Evolutionary conservation across 192 early-diverging fungal species (phyloP).

Genomic region (Backusella circina): DNA sequence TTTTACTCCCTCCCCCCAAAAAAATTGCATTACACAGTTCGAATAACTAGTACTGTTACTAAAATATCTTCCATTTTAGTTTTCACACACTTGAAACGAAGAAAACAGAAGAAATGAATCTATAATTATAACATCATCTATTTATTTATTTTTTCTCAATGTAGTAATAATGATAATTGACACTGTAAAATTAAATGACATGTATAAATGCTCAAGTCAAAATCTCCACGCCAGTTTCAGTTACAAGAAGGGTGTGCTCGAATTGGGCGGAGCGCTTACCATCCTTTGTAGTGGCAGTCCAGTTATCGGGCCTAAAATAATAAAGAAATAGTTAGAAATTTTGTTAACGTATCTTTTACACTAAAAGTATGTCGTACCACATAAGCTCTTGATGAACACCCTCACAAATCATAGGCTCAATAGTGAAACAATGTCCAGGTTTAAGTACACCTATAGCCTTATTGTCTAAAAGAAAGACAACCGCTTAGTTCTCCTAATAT

Average conservation of each 20-base stretch:
- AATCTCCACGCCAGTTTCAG: constrained; percentile 88
- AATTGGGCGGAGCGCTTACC: constrained; percentile 97
- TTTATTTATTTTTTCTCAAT: not conserved
- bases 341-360: not conserved
- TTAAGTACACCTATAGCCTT: constrained; percentile 96
- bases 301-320: constrained; percentile 60
- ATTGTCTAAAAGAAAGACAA: constrained; percentile 51
- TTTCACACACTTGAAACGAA: not conserved
- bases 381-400: constrained; percentile 68
- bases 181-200: not conserved
- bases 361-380: constrained; percentile 36
- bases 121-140: not conserved
- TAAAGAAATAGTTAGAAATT: constrained; percentile 4
- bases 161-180: not conserved
- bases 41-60: not conserved
- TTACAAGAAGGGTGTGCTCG: constrained; percentile 93
- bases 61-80: constrained; percentile 1
- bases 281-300: constrained; percentile 89
- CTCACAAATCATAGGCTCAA: constrained; percentile 99
- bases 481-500: not conserved
- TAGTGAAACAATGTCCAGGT: constrained; percentile 93
- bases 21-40: not conserved
- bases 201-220: constrained; percentile 41
- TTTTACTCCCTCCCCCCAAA: not conserved
- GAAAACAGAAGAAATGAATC: not conserved